phyloP scores from a whole-genome alignment of 2,329 filamentous ascomycete species.

The Ophiocordyceps australis region DNA sequence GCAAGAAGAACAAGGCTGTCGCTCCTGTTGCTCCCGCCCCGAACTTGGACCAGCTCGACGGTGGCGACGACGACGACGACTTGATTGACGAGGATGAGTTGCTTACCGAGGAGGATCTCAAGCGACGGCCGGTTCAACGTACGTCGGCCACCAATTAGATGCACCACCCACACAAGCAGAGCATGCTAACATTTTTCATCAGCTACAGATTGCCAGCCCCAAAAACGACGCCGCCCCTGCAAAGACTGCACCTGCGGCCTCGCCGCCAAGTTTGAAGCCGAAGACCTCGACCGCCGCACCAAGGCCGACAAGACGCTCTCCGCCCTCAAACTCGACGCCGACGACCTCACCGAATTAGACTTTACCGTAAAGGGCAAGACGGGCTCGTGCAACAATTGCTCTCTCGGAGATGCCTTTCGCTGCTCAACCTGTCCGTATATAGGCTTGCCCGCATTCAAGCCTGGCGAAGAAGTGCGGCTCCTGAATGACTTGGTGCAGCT shows the following conservation, averaged over 20 bases:
- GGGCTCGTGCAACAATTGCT: constrained; percentile 86
- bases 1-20: constrained; percentile 17
- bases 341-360: constrained; percentile 74
- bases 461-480: constrained; percentile 81
- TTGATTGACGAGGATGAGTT: constrained; percentile 83
- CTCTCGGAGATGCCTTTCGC: constrained; percentile 76
- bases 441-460: constrained; percentile 88
- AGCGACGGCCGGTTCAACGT: constrained; percentile 65
- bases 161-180: too few species aligned
- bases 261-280: constrained; percentile 66
- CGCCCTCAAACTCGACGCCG: constrained; percentile 50
- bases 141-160: constrained; percentile 29
- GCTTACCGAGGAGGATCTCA: constrained; percentile 70
- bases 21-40: constrained; percentile 17
- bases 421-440: constrained; percentile 66
- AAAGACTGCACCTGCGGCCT: constrained; percentile 97
- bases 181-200: constrained; percentile 10
- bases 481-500: constrained; percentile 76
- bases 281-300: constrained; percentile 58
- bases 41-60: constrained; percentile 30
- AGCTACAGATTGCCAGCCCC: constrained; percentile 75
- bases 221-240: constrained; percentile 84
- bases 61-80: constrained; percentile 34
- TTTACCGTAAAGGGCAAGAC: constrained; percentile 97
- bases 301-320: constrained; percentile 48